Conservation (phyloP, 768 basidiomycete genomes). For the Lentinula raphanica region DNA sequence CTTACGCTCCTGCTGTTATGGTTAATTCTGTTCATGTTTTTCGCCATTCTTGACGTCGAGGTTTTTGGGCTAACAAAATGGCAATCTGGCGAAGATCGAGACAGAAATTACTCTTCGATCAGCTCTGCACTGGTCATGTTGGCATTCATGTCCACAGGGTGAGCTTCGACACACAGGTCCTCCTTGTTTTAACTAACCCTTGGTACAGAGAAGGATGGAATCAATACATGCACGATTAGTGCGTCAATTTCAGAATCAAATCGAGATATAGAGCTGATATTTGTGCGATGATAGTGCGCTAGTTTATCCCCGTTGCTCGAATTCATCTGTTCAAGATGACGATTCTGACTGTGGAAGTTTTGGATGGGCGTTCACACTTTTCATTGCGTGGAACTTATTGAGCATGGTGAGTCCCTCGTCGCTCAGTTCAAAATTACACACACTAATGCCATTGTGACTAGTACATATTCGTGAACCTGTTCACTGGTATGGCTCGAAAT, state of each 20-base stretch:
- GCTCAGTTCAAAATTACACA: background rate
- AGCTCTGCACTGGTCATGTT: conserved; percentile 82
- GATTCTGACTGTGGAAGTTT: conserved; percentile 87
- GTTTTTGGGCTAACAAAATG: conserved; percentile 91
- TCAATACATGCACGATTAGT: conserved; percentile 97
- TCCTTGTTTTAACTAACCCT: conserved; percentile 10
- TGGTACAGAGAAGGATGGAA: conserved; percentile 86
- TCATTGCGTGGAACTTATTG: conserved; percentile 92
- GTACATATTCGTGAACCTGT: conserved; percentile 97
- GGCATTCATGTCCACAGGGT: conserved; percentile 92
- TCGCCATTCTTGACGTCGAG: conserved; percentile 81
- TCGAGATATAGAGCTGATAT: conserved; percentile 8
- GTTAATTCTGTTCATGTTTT: conserved; percentile 88
- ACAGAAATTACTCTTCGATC: conserved; percentile 76
- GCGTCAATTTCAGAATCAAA: conserved; percentile 21
- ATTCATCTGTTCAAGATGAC: conserved; percentile 33
- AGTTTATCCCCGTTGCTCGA: conserved; percentile 78
- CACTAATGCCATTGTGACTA: conserved; percentile 22
- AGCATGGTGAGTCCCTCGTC: conserved; percentile 68
- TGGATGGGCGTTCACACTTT: conserved; percentile 78
- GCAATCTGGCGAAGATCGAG: conserved; percentile 61
- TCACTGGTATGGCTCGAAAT: conserved; percentile 56
- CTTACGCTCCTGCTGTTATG: conserved; percentile 81
- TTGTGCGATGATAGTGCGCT: conserved; percentile 48
- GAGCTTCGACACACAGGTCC: conserved; percentile 20